Percentiles rank a stretch among this genome's conserved stretches.
Evolutionary conservation across 2,329 filamentous ascomycete genomes (phyloP).

Genomic region (Podosphaera aphanis): DNA sequence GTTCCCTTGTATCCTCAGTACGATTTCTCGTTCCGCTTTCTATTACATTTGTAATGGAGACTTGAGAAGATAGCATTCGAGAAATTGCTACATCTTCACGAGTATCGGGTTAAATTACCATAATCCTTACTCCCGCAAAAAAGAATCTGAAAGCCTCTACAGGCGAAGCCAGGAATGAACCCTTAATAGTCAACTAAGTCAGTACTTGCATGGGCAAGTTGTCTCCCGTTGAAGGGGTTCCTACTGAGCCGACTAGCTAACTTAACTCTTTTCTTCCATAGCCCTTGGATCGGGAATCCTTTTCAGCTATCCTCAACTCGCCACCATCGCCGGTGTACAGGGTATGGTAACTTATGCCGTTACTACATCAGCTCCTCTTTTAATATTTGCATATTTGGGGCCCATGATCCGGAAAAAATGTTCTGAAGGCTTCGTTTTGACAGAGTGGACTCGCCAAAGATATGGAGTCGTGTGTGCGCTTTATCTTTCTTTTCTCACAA

Average conservation of each 20-base stretch:
- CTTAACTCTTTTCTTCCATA: conserved; percentile 18
- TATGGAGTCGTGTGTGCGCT: conserved; percentile 47
- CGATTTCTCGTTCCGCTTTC: not conserved
- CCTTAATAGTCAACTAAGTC: conserved; percentile 95
- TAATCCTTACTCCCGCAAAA: conserved; percentile 27
- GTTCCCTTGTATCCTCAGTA: not conserved
- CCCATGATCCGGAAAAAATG: conserved; percentile 60
- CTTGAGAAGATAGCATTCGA: not conserved
- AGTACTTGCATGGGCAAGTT: conserved; percentile 98
- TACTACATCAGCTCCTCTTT: conserved; percentile 44
- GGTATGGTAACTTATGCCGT: conserved; percentile 57
- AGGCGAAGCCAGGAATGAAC: conserved; percentile 78
- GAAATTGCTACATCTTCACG: conserved; percentile 37
- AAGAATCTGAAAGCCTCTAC: conserved; percentile 9
- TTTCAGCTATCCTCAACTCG: conserved; percentile 61
- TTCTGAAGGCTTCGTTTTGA: conserved; percentile 64
- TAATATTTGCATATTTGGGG: conserved; percentile 51
- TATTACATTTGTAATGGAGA: not conserved
- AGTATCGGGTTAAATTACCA: conserved; percentile 41
- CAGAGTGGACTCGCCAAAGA: conserved; percentile 61
- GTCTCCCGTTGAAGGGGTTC: conserved; percentile 51
- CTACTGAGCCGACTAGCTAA: conserved; percentile 12
- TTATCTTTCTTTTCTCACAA: conserved; percentile 54
- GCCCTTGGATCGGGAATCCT: conserved; percentile 66
- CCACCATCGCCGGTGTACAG: conserved; percentile 57